These are phyloP conservation scores for Ceratocystis ficicola DNA, from an alignment of 2,329 filamentous ascomycete species.

Conservation along the genomic window DNA sequence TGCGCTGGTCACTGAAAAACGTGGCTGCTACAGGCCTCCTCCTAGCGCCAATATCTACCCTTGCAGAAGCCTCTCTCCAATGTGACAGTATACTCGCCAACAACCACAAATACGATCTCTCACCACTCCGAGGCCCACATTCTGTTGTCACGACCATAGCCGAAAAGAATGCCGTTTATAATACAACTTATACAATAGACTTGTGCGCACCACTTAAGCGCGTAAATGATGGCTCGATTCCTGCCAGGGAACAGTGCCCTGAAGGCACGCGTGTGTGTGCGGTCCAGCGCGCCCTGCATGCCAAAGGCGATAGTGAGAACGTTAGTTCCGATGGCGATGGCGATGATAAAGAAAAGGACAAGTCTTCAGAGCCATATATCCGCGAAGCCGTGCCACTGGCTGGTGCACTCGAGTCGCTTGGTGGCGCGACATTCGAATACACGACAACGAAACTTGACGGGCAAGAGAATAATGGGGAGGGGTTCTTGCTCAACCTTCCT, in stretches of 20 bases:
- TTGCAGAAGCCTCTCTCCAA: slow-evolving; percentile 39
- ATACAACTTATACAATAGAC: slow-evolving; percentile 73
- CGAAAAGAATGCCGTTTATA: slow-evolving; percentile 44
- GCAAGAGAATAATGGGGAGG: slow-evolving; percentile 55
- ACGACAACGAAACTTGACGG: slow-evolving; percentile 55
- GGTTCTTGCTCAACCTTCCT: slow-evolving; percentile 55
- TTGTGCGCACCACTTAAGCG: slow-evolving; percentile 58
- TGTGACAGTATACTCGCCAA: slow-evolving; percentile 52
- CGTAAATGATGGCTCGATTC: slow-evolving; percentile 37
- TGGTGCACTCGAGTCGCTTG: slow-evolving; percentile 50
- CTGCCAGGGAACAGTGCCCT: slow-evolving; percentile 50
- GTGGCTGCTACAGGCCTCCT: slow-evolving; percentile 10
- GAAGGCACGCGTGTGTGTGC: slow-evolving; percentile 65
- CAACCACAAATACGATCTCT: slow-evolving; percentile 51
- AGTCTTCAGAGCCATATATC: slow-evolving; percentile 32
- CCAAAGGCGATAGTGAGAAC: slow-evolving; percentile 34
- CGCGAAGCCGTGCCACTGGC: slow-evolving; percentile 58
- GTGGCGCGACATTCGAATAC: slow-evolving; percentile 51
- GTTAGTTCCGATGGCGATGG: background rate
- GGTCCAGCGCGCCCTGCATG: slow-evolving; percentile 47
- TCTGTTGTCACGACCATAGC: slow-evolving; percentile 50
- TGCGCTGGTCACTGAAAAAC: slow-evolving; percentile 14
- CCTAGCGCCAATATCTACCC: slow-evolving; percentile 30
- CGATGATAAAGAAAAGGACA: background rate
- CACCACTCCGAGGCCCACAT: slow-evolving; percentile 52